Base-by-base conservation (phyloP, 768 basidiomycete genomes). In the Auricularia sp. region DNA sequence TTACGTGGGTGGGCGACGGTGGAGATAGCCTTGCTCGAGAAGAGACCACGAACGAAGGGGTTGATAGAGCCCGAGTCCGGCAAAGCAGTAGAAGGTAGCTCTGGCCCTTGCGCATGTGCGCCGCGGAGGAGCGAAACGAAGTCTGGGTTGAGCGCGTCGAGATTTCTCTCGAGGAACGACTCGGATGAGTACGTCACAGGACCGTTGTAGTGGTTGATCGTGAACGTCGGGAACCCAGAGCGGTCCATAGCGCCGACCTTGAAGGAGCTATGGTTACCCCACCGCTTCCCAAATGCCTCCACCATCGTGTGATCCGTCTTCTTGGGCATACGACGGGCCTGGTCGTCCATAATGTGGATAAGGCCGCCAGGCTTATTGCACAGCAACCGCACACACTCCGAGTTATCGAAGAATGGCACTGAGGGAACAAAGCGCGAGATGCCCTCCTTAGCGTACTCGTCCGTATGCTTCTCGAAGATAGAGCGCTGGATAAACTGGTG, bases 301-400 rank as follows among this genome's bases (percentile, higher is more conserved):
- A 95, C 85, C 93, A 98, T 97, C 0, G 89, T 92, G 63, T 88
- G 83, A 70, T 96, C 93, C 2, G 88, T 95, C 84, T 95, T 94
- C 77, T 94, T 95, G 66, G 85, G 88, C 65, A 84, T 82, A 45
- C 90, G 82, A 13, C 89, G 83, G 1, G 94, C 90, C 75, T 97
- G 94, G 72, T 98, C 96, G 72, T 98, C 95, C 89, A 98, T 92
- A 75, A 98, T 98, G 71, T 96, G 93, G 63, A 98, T 86, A 37
- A 99, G 79, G 1, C 97, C 97, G 10, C 94, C 95, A 1, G 92
- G 94, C 64, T 80, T 80, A 71, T 92, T 88, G 72, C 94, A 89
- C 51, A 98, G 77, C 36, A 99, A 79, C 7, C 92, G 85, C 36
- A 98, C 75, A 69, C 92, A 94, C 72, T 98, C 95, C 10, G 88